Conservation (phyloP, 257 asterid species). For the Primulina tabacum region DNA sequence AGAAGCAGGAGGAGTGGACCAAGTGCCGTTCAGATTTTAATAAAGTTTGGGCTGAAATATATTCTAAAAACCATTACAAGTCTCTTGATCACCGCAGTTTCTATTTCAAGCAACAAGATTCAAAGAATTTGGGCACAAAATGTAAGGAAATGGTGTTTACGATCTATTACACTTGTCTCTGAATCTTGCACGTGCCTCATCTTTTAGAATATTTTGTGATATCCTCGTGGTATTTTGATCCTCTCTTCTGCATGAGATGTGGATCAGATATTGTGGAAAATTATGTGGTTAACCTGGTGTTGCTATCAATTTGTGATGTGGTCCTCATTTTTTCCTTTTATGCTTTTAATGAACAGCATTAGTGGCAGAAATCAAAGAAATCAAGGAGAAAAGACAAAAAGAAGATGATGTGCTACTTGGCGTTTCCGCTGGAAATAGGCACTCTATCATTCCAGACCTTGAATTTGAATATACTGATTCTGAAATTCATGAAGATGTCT, state of each 20-base stretch:
- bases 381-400: constrained; percentile 76
- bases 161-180: constrained; percentile 6
- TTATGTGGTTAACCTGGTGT: background rate
- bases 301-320: constrained; percentile 10
- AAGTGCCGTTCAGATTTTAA: constrained; percentile 69
- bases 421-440: constrained; percentile 86
- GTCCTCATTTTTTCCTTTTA: constrained; percentile 28
- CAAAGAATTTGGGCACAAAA: constrained; percentile 62
- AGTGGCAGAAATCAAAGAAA: constrained; percentile 83
- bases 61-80: constrained; percentile 62
- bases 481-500: constrained; percentile 83
- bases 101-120: constrained; percentile 71
- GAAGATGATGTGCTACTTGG: constrained; percentile 74
- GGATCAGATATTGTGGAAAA: background rate
- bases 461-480: constrained; percentile 72
- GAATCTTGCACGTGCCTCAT: constrained; percentile 7
- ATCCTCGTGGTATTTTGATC: background rate
- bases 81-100: constrained; percentile 70
- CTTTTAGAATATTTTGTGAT: background rate
- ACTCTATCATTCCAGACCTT: constrained; percentile 66
- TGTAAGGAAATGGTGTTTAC: constrained; percentile 15
- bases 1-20: constrained; percentile 99
- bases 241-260: background rate
- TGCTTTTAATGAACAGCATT: constrained; percentile 55
- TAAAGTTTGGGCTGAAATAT: constrained; percentile 68